These are phyloP conservation scores for Corniculantispora saksenae DNA, from an alignment of 2,329 filamentous ascomycete species.

Conservation along the genomic window DNA sequence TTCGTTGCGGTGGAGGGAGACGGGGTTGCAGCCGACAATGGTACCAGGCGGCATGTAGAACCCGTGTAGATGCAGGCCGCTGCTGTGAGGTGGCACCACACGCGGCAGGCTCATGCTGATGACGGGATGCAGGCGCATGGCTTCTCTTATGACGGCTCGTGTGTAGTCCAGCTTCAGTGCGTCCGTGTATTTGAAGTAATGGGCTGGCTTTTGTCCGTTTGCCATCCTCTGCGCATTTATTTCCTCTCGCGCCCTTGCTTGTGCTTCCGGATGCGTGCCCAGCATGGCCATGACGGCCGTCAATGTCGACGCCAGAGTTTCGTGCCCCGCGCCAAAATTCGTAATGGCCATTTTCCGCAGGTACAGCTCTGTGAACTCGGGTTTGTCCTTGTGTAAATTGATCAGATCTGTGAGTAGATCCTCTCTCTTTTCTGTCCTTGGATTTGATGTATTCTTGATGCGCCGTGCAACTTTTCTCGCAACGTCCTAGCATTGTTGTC, in stretches of 20 bases:
- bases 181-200: slow-evolving; percentile 21
- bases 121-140: slow-evolving; percentile 52
- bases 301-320: slow-evolving; percentile 54
- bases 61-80: slow-evolving; percentile 41
- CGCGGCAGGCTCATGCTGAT: slow-evolving; percentile 54
- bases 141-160: slow-evolving; percentile 51
- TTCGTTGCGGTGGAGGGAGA: slow-evolving; percentile 50
- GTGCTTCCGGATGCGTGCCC: slow-evolving; percentile 38
- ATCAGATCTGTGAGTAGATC: slow-evolving; percentile 52
- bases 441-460: slow-evolving; percentile 34
- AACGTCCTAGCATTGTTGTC: slow-evolving; percentile 32
- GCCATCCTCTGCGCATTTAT: slow-evolving; percentile 26
- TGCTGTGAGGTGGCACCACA: slow-evolving; percentile 36
- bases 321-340: slow-evolving; percentile 58
- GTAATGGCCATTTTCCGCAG: slow-evolving; percentile 54
- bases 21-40: slow-evolving; percentile 52
- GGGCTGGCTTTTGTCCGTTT: background rate
- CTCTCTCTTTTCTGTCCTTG: slow-evolving; percentile 32
- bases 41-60: slow-evolving; percentile 45
- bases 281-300: slow-evolving; percentile 52
- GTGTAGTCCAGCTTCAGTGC: slow-evolving; percentile 35
- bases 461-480: slow-evolving; percentile 35
- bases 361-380: slow-evolving; percentile 49
- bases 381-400: slow-evolving; percentile 44
- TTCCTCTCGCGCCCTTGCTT: slow-evolving; percentile 36